phyloP scores from a whole-genome alignment of 2,329 filamentous ascomycete species.

The Exserohilum rostratum region DNA sequence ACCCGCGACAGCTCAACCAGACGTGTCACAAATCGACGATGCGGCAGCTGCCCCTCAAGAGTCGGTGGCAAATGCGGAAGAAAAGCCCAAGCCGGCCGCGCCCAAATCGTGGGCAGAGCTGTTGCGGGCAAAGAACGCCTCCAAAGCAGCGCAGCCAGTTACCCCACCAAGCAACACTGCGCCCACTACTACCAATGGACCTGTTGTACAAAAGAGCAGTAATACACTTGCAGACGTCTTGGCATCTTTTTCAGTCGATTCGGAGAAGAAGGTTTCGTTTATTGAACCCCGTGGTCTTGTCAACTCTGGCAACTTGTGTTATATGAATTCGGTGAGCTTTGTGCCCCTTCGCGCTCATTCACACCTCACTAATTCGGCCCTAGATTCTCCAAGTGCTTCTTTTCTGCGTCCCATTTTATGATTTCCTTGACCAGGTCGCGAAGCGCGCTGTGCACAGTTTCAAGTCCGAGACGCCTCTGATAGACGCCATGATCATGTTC shows the following conservation, averaged over 20 bases:
- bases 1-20: conserved; percentile 20
- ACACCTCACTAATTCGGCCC: conserved; percentile 38
- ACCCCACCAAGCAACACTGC: conserved; percentile 35
- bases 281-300: conserved; percentile 91
- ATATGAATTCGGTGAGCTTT: conserved; percentile 93
- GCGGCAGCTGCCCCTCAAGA: conserved; percentile 18
- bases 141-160: conserved; percentile 32
- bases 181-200: conserved; percentile 45
- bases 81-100: conserved; percentile 53
- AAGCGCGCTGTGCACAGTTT: conserved; percentile 87
- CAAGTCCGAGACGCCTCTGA: conserved; percentile 90
- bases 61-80: conserved; percentile 30
- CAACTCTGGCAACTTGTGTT: conserved; percentile 99
- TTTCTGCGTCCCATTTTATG: conserved; percentile 92
- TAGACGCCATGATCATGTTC: conserved; percentile 98
- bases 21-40: conserved; percentile 15
- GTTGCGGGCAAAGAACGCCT: conserved; percentile 60
- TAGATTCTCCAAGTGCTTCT: conserved; percentile 94
- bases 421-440: conserved; percentile 86
- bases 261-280: conserved; percentile 73
- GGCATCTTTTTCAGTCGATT: conserved; percentile 71
- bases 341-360: background rate
- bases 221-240: conserved; percentile 79
- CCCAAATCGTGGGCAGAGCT: conserved; percentile 72
- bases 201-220: conserved; percentile 58